These are phyloP conservation scores for Quercus berberidifolia DNA, from an alignment of 306 rosid species.

Conservation along the genomic window DNA sequence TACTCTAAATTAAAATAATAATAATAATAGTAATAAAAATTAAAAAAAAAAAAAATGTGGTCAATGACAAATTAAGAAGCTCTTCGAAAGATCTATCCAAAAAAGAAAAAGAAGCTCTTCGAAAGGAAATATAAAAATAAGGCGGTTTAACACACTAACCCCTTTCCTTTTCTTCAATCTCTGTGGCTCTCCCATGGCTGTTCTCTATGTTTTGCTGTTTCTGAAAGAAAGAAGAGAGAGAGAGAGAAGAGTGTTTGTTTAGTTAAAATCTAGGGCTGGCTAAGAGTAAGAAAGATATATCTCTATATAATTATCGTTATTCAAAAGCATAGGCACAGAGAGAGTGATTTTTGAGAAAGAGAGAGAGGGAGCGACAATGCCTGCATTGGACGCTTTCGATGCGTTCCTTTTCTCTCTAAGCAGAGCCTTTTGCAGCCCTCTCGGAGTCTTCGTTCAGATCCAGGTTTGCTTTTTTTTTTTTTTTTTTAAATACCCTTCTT, in stretches of 20 bases:
- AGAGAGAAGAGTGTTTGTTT: not conserved
- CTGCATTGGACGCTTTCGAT: conserved; percentile 65
- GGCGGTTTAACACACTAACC: conserved; percentile 16
- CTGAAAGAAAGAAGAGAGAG: conserved; percentile 25
- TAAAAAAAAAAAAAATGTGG: conserved; percentile 16
- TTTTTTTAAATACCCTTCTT: no score
- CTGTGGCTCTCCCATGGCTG: not conserved
- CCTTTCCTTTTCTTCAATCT: not conserved
- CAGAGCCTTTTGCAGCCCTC: conserved; percentile 41
- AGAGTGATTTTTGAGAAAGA: not conserved
- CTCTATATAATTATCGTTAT: not conserved
- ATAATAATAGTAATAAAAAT: not conserved
- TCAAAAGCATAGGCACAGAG: not conserved
- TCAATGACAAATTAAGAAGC: conserved; percentile 13
- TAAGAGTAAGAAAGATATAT: no score
- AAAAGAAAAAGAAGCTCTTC: conserved; percentile 11
- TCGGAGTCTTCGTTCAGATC: conserved; percentile 62
- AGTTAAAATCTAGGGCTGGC: conserved; percentile 2
- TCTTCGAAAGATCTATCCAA: conserved; percentile 6
- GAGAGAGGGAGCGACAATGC: conserved; percentile 38
- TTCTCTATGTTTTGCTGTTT: not conserved
- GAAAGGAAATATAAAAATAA: conserved; percentile 23
- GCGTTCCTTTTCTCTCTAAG: conserved; percentile 66
- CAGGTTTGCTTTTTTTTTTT: conserved; percentile 51
- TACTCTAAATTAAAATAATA: not conserved